phyloP scores from a whole-genome alignment of 1,139 yeast species.

The Candida neerlandica region DNA sequence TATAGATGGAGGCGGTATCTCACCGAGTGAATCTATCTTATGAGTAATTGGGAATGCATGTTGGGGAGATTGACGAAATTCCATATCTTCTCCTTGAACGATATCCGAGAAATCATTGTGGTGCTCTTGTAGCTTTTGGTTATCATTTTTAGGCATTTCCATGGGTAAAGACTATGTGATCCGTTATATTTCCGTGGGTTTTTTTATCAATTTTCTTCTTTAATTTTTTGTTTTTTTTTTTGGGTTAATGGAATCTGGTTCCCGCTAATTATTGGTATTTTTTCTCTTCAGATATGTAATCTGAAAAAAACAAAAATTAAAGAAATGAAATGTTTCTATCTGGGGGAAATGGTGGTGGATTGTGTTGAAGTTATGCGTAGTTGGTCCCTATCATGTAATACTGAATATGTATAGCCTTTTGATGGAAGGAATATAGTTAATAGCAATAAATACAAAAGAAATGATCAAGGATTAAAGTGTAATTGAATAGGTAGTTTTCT shows the following conservation, averaged over 20 bases:
- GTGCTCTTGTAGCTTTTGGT: conserved; percentile 1
- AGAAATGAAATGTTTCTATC: background rate
- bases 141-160: conserved; percentile 1
- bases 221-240: background rate
- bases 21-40: conserved; percentile 24
- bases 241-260: background rate
- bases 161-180: background rate
- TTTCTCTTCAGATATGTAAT: background rate
- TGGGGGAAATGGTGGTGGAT: background rate
- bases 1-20: conserved; percentile 25
- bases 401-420: background rate
- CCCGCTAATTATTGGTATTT: background rate
- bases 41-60: conserved; percentile 26
- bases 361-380: background rate
- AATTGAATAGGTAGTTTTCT: background rate
- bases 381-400: conserved; percentile 1
- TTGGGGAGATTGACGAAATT: conserved; percentile 30
- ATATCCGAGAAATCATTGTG: conserved; percentile 34
- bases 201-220: no score
- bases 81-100: conserved; percentile 45
- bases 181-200: background rate
- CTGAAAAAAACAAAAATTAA: background rate
- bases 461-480: background rate
- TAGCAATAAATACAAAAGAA: background rate
- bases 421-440: background rate